Conservation (phyloP, 495 filamentous ascomycete species). For the Aspergillus affinis region DNA sequence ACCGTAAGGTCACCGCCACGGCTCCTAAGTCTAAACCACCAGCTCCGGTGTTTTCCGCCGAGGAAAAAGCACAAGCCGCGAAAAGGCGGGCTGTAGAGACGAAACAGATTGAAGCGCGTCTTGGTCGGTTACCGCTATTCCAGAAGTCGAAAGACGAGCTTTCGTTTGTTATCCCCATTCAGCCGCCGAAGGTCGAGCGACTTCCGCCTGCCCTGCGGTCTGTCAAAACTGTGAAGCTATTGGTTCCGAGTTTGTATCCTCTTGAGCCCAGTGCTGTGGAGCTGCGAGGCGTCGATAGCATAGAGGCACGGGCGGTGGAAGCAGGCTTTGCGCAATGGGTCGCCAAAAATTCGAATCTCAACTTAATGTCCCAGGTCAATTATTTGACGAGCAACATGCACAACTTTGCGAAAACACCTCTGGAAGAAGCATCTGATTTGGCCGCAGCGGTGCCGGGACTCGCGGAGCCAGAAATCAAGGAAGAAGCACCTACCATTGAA, state of each 20-base stretch:
- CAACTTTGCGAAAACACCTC: slow-evolving; percentile 56
- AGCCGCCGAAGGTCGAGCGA: slow-evolving; percentile 59
- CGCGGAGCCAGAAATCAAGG: slow-evolving; percentile 11
- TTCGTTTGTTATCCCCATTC: slow-evolving; percentile 70
- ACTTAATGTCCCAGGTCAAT: slow-evolving; percentile 74
- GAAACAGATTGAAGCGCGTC: slow-evolving; percentile 75
- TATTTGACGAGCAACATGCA: slow-evolving; percentile 75
- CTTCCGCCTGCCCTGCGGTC: slow-evolving; percentile 63
- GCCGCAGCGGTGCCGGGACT: slow-evolving; percentile 22
- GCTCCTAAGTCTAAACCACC: slow-evolving; percentile 11
- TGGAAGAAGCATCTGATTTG: slow-evolving; percentile 25
- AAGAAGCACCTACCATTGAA: slow-evolving; percentile 14
- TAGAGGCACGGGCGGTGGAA: slow-evolving; percentile 61
- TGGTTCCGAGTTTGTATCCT: slow-evolving; percentile 72
- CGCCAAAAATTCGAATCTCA: slow-evolving; percentile 55
- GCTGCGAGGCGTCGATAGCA: slow-evolving; percentile 61
- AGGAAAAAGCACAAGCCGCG: slow-evolving; percentile 62
- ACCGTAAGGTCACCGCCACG: background rate
- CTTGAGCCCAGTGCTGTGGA: slow-evolving; percentile 66
- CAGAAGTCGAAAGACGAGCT: slow-evolving; percentile 69
- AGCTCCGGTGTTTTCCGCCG: slow-evolving; percentile 45
- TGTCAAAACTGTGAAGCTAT: slow-evolving; percentile 64
- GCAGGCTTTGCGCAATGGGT: slow-evolving; percentile 62
- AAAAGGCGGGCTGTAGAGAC: slow-evolving; percentile 63
- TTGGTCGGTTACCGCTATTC: slow-evolving; percentile 67